Conservation (phyloP, 306 rosid genomes). For the Begonia masoniana region DNA sequence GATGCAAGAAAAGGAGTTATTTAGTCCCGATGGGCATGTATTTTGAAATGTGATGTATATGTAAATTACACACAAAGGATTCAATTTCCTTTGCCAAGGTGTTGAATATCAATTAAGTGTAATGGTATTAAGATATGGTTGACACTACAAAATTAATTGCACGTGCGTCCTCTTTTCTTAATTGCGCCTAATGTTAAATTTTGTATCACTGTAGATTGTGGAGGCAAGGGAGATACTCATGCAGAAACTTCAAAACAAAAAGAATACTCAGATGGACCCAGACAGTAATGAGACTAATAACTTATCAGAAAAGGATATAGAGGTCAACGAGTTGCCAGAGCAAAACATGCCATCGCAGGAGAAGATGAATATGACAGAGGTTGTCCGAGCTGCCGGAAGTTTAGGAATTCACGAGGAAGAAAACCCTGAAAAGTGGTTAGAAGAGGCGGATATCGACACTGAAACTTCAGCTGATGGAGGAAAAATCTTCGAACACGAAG, state of each 20-base stretch:
- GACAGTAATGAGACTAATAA: conserved; percentile 12
- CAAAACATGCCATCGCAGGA: conserved; percentile 14
- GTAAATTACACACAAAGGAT: no score
- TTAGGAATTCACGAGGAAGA: conserved; percentile 33
- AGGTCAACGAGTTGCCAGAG: conserved; percentile 16
- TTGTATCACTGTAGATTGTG: conserved; percentile 41
- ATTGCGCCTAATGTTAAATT: no score
- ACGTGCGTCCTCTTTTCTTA: no score
- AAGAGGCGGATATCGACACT: conserved; percentile 23
- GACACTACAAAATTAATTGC: no score
- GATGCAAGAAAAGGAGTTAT: no score
- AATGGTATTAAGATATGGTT: no score
- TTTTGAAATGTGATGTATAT: no score
- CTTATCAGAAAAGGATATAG: background rate
- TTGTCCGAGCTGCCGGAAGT: conserved; percentile 18
- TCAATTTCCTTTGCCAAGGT: no score
- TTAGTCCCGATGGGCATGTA: no score
- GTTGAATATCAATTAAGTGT: no score
- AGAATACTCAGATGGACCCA: conserved; percentile 17
- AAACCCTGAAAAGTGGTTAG: conserved; percentile 29
- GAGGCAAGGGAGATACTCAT: conserved; percentile 56
- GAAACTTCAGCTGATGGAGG: conserved; percentile 22
- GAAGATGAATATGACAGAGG: conserved; percentile 18
- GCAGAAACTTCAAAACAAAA: conserved; percentile 38
- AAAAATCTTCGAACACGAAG: conserved; percentile 29